These are phyloP conservation scores for Globisporangium perplexum DNA, from an alignment of 352 stramenopile species.

Conservation along the genomic window DNA sequence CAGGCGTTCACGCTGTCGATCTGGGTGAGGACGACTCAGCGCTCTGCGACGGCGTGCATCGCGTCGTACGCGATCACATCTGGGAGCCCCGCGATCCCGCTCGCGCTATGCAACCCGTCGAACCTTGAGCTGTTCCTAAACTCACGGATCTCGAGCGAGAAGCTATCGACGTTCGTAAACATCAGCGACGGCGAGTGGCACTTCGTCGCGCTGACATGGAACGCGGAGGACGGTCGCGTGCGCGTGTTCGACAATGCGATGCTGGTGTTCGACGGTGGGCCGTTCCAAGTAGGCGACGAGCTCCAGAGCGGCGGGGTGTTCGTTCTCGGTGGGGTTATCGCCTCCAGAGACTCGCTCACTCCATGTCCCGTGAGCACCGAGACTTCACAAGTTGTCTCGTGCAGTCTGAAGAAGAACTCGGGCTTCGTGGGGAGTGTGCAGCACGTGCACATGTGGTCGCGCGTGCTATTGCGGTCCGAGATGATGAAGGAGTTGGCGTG, in stretches of 20 bases:
- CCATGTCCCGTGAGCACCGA: conserved; percentile 2
- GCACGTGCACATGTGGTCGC: conserved; percentile 58
- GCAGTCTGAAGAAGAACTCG: conserved; percentile 15
- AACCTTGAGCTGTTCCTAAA: conserved; percentile 53
- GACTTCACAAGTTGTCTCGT: conserved; percentile 12
- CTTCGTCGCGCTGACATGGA: conserved; percentile 57
- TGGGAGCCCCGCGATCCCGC: conserved; percentile 13
- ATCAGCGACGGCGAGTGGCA: conserved; percentile 67
- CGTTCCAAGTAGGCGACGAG: conserved; percentile 33
- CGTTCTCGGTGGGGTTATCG: conserved; percentile 35
- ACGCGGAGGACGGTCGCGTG: conserved; percentile 42
- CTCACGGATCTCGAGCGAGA: conserved; percentile 18
- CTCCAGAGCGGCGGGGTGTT: conserved; percentile 30
- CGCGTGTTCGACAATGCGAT: conserved; percentile 63
- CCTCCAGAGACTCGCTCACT: conserved; percentile 10
- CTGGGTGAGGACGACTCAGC: conserved; percentile 50
- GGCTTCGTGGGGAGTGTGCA: conserved; percentile 44
- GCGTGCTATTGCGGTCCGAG: conserved; percentile 35
- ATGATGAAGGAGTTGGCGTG: conserved; percentile 48
- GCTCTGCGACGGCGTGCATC: conserved; percentile 25
- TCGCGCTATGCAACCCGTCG: conserved; percentile 56
- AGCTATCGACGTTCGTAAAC: conserved; percentile 50
- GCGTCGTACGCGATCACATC: conserved; percentile 31
- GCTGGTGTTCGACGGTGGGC: conserved; percentile 57
- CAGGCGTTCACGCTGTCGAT: conserved; percentile 53